Evolutionary conservation across 2,329 filamentous ascomycete genomes (phyloP), one percentile per base, ranked within the genome.

Genomic region (Pestalotiopsis sp.): DNA sequence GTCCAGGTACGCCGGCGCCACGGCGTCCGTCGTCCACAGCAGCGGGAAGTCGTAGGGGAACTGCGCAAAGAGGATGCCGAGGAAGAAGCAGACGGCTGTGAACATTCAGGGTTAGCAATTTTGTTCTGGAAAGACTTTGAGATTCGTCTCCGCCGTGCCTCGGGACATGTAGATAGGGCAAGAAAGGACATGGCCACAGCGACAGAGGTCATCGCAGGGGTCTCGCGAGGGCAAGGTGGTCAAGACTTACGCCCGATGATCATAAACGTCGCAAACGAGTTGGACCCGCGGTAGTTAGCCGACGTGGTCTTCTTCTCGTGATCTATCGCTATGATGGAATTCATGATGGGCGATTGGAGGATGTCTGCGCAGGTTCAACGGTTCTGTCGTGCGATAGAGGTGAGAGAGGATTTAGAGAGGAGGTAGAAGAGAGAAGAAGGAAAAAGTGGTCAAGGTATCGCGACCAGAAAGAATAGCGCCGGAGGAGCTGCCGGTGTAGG

Each of bases 1-100:
- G 80, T 91, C 88, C 79, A 93, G 95, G 87, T 95, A 97, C 58
- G 86, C 79, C 52, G 86, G 84, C 70, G 88, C 86, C 66, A 92
- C 85, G 67, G 85, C 86, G 57, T 88, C 90, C 38, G 89, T 89
- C 65, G 91, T 92, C 88, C 94, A 97, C 67, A 97, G 91, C 71
- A 96, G 91, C 70, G 94, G 92, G 84, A 94, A 96, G 86, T 97
- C 96, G 86, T 98, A 99, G 71, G 96, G 95, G 82, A 98, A 97
- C 72, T 91, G 91, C 76, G 94, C 94, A 88, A 98, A 99, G 82
- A 99, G 91, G 81, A 98, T 94, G 76, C 96, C 96, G 72, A 99
- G 92, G 89, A 98, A 97, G 89, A 99, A 99, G 82, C 94, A 97
- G 73, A 93, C 94, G 72, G 92, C 92, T 95, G 75, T 38, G 14